Base-by-base conservation (phyloP, 2,329 filamentous ascomycete genomes). In the Cytospora piceae region DNA sequence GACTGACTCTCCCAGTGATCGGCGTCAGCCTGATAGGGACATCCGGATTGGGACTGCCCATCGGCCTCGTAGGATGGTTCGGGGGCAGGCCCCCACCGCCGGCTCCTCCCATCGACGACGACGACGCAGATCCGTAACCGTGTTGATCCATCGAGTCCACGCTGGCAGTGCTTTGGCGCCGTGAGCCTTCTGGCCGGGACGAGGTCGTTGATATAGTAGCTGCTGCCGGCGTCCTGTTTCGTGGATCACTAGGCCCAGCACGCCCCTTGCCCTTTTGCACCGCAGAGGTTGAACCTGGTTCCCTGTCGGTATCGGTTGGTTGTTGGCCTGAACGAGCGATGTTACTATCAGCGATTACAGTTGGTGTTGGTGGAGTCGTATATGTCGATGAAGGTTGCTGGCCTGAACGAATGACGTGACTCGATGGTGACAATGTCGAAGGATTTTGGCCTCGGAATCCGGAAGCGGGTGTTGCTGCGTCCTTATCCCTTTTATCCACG, bases 1-100 rank as follows among this genome's bases (percentile, higher is more conserved):
- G 81, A 72, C 84, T 87, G 51, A 85, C 81, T 67, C 84, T 82
- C 24, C 82, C 77, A 32, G 84, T 87, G 68, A 87, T 83, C 14
- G 84, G 84, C 27, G 84, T 87, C 69, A 84, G 75, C 73, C 82
- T 86, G 70, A 84, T 74, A 20, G 79, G 78, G 17, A 77, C 66
- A 51, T 81, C 80, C 51, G 73, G 70, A 54, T 75, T 67, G 54
- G 72, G 71, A 64, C 75, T 72, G 63, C 76, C 72, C 70, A 81
- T 77, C 8, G 81, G 82, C 66, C 82, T 78, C 72, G 78, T 78
- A 32, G 76, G 72, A 62, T 72, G 72, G 64, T 72, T 73, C 24
- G 73, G 53, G 29, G 62, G 59, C 42, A 67, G 51, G 20, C 61
- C 62, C 58, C 66, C 51, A 58, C 60, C 64, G 58, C 61, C 69